Base-by-base conservation (phyloP, 305 asterid genomes). In the Rubia peregrina region DNA sequence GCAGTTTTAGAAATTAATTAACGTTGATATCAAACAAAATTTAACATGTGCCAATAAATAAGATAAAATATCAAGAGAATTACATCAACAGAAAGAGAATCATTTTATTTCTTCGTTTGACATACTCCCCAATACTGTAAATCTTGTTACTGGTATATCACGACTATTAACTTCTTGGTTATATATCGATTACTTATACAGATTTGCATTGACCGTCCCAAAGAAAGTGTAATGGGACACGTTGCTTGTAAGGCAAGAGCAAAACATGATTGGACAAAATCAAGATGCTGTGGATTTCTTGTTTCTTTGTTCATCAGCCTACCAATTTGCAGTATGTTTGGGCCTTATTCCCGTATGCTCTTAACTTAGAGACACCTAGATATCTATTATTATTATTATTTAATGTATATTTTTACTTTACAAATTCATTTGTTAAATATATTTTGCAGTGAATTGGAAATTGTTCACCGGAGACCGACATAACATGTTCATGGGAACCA, bases 231-330 rank as follows among this genome's bases (percentile, higher is more conserved):
- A 38, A 43, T 62, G 51, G 68, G n/a, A 76, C 80, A 16, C 56
- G 74, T n/a, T 78, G 67, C 0, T 68, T 80, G 76, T 36, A 78
- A 48, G 80, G 48, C 42, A 2, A 2, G 5, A 33, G 5, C 36
- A 3, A 33, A 43, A 33, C 69, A 75, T 13, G 85, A 83, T 68
- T 73, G 75, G 73, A 75, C 69, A 61, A 82, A 75, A 42, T 21
- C 80, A 61, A 75, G 81, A 76, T 67, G 49, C 3, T 74, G 80
- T 33, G 81, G 80, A 1, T 51, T 81, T 30, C 19, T 76, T 14
- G 61, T 73, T 60, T 78, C 74, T 65, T 72, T 86, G 62, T 44
- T 78, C 21, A 33, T 80, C 65, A 79, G 73, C n/a, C 10, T 76
- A 49, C 70, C 78, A 8, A 19, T 80, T 68, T 80, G 74, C 69